A percentile compares a stretch with the other conserved stretches of the same genome.
phyloP scores from a whole-genome alignment of 2,329 filamentous ascomycete genomes.

The Curvularia verruculosa region DNA sequence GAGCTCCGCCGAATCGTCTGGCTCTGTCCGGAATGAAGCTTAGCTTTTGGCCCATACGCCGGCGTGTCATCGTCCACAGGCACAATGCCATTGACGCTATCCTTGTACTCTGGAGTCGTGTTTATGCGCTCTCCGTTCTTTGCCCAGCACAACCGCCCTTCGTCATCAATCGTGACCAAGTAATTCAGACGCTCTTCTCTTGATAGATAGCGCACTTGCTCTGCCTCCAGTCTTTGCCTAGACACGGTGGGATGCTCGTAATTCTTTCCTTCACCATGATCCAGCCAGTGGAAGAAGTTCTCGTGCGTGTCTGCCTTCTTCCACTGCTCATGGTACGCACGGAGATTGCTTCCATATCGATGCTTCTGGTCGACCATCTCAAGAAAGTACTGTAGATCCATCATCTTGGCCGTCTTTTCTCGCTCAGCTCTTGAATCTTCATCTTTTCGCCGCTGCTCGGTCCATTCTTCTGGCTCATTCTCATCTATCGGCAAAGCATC shows the following conservation, averaged over 20 bases:
- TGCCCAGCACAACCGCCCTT: conserved; percentile 83
- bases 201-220: conserved; percentile 83
- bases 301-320: conserved; percentile 76
- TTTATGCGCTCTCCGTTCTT: conserved; percentile 81
- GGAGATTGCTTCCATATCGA: conserved; percentile 81
- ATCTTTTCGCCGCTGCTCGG: conserved; percentile 45
- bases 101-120: conserved; percentile 75
- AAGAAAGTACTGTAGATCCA: conserved; percentile 84
- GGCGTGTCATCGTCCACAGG: conserved; percentile 51
- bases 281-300: conserved; percentile 95
- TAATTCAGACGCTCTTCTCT: conserved; percentile 83
- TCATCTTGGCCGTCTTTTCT: conserved; percentile 72
- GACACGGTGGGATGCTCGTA: conserved; percentile 75
- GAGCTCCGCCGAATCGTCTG: conserved; percentile 30
- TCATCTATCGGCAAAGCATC: conserved; percentile 56
- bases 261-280: conserved; percentile 75
- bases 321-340: conserved; percentile 85
- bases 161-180: conserved; percentile 73
- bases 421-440: conserved; percentile 62
- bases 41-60: conserved; percentile 45
- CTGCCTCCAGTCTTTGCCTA: conserved; percentile 73
- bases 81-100: conserved; percentile 72
- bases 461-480: conserved; percentile 42
- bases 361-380: conserved; percentile 89
- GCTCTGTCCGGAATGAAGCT: conserved; percentile 33